Base-by-base conservation (phyloP, 116 monocot species). In the Trichopus zeylanicus region DNA sequence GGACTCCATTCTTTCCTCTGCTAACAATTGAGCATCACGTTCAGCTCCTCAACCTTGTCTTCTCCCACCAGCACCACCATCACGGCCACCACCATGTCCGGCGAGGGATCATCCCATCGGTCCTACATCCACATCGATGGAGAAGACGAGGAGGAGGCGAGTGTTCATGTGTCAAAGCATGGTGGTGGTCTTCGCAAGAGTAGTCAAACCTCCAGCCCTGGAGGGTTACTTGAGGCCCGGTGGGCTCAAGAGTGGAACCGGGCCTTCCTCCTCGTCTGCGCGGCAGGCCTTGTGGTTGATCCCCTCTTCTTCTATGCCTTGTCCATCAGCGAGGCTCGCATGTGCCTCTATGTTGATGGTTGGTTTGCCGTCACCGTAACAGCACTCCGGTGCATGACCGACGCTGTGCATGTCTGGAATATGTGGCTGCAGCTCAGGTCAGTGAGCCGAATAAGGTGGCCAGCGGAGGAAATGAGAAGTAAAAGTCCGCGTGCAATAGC, bases 221-320 rank as follows among this genome's bases (percentile, higher is more conserved):
- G n/a, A n/a, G n/a, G n/a, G n/a, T n/a, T n/a, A n/a, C n/a, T n/a
- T n/a, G n/a, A n/a, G n/a, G n/a, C n/a, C 21, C 55, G 35, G 52
- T 78, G 81, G 78, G 75, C 67, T 3, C 69, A 67, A 29, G 85
- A 89, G 55, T 78, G 84, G 84, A 78, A 78, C 74, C 67, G 86
- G 0, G 63, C 59, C 6, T 75, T 79, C 63, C 59, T 86, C n/a
- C 74, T 86, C 1, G 73, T 68, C 6, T 82, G 90, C 72, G 76
- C 77, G 2, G 82, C 79, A 12, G 86, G 82, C 55, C 74, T 86
- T 38, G 29, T 82, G 57, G 52, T 86, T 22, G 90, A 91, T 69
- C 90, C 90, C 4, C 77, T 91, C 46, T 91, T 91, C 79, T 70
- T 91, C 62, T 86, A 91, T 72, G 47, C 86, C 21, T 70, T 91